Conservation (phyloP, 805 yeast genomes). For the Metschnikowia anglica region DNA sequence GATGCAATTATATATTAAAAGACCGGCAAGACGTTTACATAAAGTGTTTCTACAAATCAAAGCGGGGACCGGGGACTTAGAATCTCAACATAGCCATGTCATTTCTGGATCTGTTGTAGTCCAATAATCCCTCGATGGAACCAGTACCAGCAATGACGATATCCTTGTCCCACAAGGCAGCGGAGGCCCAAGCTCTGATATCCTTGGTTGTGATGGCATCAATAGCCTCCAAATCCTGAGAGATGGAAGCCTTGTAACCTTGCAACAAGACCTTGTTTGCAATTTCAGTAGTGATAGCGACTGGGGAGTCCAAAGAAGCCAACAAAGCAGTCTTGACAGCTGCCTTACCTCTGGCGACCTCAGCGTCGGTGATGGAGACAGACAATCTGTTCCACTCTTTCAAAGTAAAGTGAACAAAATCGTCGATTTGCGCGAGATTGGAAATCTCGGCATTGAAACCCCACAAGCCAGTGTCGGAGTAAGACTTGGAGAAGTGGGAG, state of each 20-base stretch:
- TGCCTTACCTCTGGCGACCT: constrained; percentile 75
- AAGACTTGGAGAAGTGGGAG: constrained; percentile 69
- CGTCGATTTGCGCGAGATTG: constrained; percentile 63
- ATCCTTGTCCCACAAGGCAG: constrained; percentile 78
- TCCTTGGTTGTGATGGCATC: constrained; percentile 62
- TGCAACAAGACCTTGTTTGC: constrained; percentile 58
- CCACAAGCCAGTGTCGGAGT: constrained; percentile 80
- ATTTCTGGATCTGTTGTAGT: constrained; percentile 82
- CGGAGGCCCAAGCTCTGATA: constrained; percentile 71
- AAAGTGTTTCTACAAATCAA: constrained; percentile 10
- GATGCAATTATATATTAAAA: constrained; percentile 22
- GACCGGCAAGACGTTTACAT: constrained; percentile 13
- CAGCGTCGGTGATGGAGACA: constrained; percentile 70
- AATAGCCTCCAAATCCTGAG: constrained; percentile 58
- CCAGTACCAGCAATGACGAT: constrained; percentile 82
- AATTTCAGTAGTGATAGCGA: constrained; percentile 53
- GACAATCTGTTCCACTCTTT: constrained; percentile 88
- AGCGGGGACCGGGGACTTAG: constrained; percentile 24
- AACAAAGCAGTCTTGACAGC: constrained; percentile 64
- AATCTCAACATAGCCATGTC: constrained; percentile 87
- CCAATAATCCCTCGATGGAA: constrained; percentile 80
- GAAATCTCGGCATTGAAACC: constrained; percentile 71
- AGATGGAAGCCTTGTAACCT: constrained; percentile 62
- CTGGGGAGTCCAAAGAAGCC: constrained; percentile 47
- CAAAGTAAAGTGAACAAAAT: constrained; percentile 74